phyloP scores from a whole-genome alignment of 768 basidiomycete genomes.

The Boletus reticulatus region DNA sequence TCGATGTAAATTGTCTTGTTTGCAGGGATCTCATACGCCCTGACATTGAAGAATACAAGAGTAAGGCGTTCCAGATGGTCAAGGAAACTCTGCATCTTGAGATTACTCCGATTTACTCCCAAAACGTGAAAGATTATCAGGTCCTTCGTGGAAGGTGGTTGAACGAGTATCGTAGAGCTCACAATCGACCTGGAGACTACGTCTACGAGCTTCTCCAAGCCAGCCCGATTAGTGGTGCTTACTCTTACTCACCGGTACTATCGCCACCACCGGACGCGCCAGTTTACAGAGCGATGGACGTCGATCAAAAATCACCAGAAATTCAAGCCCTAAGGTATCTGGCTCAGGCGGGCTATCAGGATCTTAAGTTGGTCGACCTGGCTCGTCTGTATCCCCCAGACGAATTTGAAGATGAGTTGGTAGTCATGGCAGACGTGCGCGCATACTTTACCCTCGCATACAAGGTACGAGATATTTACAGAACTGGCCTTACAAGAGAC shows the following conservation, averaged over 20 bases:
- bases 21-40: conserved; percentile 27
- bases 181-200: neutral
- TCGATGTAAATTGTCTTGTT: neutral
- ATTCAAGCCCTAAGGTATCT: conserved; percentile 25
- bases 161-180: conserved; percentile 20
- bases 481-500: neutral
- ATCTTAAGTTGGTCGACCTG: conserved; percentile 25
- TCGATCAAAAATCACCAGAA: neutral
- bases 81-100: conserved; percentile 39
- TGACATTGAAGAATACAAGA: conserved; percentile 31
- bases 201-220: too few relatives aligned
- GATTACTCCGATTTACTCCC: conserved; percentile 37
- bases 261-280: too few relatives aligned
- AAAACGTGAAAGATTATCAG: conserved; percentile 26
- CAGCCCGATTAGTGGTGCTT: too few relatives aligned
- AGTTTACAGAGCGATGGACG: too few relatives aligned
- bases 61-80: conserved; percentile 24
- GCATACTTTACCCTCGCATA: conserved; percentile 57
- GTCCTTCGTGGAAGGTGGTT: conserved; percentile 26
- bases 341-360: conserved; percentile 29
- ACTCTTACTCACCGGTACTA: too few relatives aligned
- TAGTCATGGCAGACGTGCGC: conserved; percentile 52
- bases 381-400: conserved; percentile 24
- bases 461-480: conserved; percentile 37
- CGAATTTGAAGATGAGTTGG: conserved; percentile 41